Base-by-base conservation (phyloP, 176 grass and related monocot genomes). In the Microstegium vimineum region DNA sequence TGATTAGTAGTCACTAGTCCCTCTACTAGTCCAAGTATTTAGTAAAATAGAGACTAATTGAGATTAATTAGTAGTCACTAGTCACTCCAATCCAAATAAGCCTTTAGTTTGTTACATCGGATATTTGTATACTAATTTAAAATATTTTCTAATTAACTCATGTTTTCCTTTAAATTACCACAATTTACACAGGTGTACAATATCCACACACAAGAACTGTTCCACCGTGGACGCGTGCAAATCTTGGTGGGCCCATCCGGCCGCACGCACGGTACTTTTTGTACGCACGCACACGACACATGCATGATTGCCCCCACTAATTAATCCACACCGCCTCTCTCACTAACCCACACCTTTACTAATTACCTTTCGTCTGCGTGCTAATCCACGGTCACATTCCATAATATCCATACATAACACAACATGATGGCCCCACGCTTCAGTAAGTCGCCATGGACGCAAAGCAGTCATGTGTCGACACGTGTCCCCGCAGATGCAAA, bases 281-380 rank as follows among this genome's bases (percentile, higher is more conserved):
- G 65, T 71, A 47, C 23, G 26, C 64, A 72, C 41, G 25, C 68
- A 86, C 27, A 64, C 11, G 69, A 16, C 69, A n/a, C 49, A 52
- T 4, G 4, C 68, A 73, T 84, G 84, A 86, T 73, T 79, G 10
- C 66, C 7, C 32, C 38, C 52, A 82, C 56, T 60, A 60, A 66
- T 47, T 20, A 22, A 79, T 46, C 46, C 62, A 34, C 47, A 34
- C 47, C 27, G 71, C 25, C 57, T 47, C 5, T 28, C 5, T 35
- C 38, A 13, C 28, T 36, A 85, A 71, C n/a, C 5, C 10, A 27
- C 35, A 57, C 12, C 13, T 45, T 45, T 14, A 12, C 25, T 81
- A 81, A 68, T 75, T 20, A 54, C 72, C 17, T n/a, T n/a, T 71
- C 8, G 2, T 60, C 54, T 38, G 49, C 31, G 20, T 17, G 11